Evolutionary conservation across 768 basidiomycete species (phyloP).

Genomic region (Russula foetens): DNA sequence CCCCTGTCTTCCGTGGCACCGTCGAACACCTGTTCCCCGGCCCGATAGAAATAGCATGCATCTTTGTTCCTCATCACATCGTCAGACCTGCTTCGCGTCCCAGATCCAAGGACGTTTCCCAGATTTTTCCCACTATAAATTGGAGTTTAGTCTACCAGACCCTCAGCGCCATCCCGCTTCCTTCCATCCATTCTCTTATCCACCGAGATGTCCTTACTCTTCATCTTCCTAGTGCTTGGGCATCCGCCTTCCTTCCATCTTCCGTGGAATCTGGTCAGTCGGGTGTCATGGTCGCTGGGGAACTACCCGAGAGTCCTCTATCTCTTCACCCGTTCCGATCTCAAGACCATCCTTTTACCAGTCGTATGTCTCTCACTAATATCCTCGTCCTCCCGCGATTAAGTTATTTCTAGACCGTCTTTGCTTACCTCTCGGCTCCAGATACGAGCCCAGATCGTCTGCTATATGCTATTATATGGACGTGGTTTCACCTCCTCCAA

Average conservation of each 20-base stretch:
- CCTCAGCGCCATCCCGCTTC: too few relatives aligned
- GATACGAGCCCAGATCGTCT: neutral
- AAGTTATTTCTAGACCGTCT: conserved; percentile 1
- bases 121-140: neutral
- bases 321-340: conserved; percentile 12
- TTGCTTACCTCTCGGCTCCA: conserved; percentile 8
- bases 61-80: too few relatives aligned
- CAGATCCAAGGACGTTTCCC: too few relatives aligned
- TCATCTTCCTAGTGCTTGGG: neutral
- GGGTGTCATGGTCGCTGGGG: neutral
- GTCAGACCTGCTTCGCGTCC: too few relatives aligned
- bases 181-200: neutral
- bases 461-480: conserved; percentile 18
- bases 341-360: conserved; percentile 15
- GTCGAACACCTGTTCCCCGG: too few relatives aligned
- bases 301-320: conserved; percentile 4
- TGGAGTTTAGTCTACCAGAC: neutral
- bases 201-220: neutral
- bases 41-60: too few relatives aligned
- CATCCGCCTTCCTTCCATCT: neutral
- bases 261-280: neutral
- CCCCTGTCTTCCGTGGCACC: too few relatives aligned
- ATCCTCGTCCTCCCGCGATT: neutral
- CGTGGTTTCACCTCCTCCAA: conserved; percentile 27
- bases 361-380: neutral